Evolutionary conservation across 148 eudicot genomes (phyloP).

Genomic region (Camellia lanceoleosa): DNA sequence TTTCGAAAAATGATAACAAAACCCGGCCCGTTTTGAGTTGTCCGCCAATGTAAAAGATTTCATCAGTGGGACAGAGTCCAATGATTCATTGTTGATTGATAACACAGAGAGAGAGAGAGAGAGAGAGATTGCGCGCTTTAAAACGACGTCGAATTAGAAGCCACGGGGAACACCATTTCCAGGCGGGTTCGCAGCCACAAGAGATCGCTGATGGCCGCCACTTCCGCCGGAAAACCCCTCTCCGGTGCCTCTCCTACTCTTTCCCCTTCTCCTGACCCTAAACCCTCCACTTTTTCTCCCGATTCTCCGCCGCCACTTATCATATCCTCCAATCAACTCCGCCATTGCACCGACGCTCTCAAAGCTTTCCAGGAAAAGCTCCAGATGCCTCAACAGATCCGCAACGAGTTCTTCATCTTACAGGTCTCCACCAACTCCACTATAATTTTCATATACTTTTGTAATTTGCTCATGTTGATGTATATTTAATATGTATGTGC

Average conservation of each 20-base stretch:
- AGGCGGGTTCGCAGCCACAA: conserved; percentile 39
- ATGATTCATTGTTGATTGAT: not conserved
- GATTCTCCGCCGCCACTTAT: conserved; percentile 28
- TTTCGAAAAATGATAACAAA: too few species aligned
- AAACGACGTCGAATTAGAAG: not conserved
- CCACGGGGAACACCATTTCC: conserved; percentile 51
- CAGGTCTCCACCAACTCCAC: conserved; percentile 36
- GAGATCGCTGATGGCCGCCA: conserved; percentile 55
- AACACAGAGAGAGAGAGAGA: too few species aligned
- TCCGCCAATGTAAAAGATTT: too few species aligned
- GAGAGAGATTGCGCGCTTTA: not conserved
- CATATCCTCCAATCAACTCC: conserved; percentile 53
- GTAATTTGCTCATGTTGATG: not conserved
- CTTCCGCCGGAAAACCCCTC: conserved; percentile 19
- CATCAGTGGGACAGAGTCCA: not conserved
- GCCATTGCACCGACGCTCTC: conserved; percentile 56
- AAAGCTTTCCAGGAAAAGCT: conserved; percentile 42
- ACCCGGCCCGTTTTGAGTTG: too few species aligned
- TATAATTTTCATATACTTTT: not conserved
- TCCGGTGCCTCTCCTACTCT: conserved; percentile 24
- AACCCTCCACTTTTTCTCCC: conserved; percentile 26
- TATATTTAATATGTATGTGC: too few species aligned
- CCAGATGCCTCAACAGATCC: conserved; percentile 30
- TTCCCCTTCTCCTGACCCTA: conserved; percentile 23
- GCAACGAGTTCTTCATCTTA: conserved; percentile 54